Percentiles rank a stretch among this genome's conserved stretches.
Evolutionary conservation across 2,329 filamentous ascomycete species (phyloP).

Genomic region (Acarospora socialis): DNA sequence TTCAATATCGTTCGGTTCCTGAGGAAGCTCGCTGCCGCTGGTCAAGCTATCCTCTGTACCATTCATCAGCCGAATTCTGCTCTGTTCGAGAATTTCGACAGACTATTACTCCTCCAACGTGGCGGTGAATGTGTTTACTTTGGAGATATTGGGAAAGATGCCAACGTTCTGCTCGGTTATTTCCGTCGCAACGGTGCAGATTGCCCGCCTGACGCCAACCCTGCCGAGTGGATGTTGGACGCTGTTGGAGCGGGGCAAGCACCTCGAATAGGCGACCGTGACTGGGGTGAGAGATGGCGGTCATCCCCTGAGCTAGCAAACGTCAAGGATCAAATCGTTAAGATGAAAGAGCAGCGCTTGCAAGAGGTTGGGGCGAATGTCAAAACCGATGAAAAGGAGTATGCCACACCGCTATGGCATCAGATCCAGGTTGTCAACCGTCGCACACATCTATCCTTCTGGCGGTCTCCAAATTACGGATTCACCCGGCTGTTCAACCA

Average conservation of each 20-base stretch:
- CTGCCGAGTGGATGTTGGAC: conserved; percentile 35
- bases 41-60: conserved; percentile 46
- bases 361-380: conserved; percentile 27
- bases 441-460: conserved; percentile 62
- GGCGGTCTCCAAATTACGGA: conserved; percentile 76
- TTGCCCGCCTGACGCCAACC: conserved; percentile 37
- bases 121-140: conserved; percentile 42
- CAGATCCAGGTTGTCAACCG: conserved; percentile 63
- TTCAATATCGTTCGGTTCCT: conserved; percentile 50
- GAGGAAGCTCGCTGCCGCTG: conserved; percentile 44
- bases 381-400: conserved; percentile 50
- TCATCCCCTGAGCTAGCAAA: conserved; percentile 56
- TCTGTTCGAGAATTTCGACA: conserved; percentile 44
- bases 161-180: conserved; percentile 35
- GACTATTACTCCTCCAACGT: conserved; percentile 38
- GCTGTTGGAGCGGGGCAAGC: conserved; percentile 63
- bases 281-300: conserved; percentile 71
- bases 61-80: conserved; percentile 46
- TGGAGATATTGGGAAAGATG: conserved; percentile 39
- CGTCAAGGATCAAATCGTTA: conserved; percentile 50
- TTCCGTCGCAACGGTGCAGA: conserved; percentile 38
- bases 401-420: conserved; percentile 63
- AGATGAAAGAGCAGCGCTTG: conserved; percentile 40
- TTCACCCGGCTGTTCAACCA: conserved; percentile 82
- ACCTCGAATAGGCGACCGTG: conserved; percentile 53